Percentiles rank a stretch among this genome's conserved stretches.
These are phyloP conservation scores for Coniferiporia weirii DNA, from an alignment of 1,284 basidiomycete genomes.

Conservation along the genomic window DNA sequence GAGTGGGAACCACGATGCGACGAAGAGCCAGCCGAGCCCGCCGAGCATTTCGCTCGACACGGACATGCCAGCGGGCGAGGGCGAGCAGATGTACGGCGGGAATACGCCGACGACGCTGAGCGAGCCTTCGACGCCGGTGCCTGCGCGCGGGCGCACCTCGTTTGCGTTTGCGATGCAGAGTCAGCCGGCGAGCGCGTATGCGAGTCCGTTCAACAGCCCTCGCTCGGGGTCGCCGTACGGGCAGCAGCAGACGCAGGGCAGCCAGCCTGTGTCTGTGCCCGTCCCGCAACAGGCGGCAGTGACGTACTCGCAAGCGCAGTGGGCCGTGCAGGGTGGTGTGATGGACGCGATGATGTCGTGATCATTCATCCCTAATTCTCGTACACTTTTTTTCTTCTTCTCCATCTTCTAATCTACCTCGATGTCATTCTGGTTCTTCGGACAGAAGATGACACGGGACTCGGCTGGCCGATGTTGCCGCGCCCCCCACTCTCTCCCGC, in stretches of 20 bases:
- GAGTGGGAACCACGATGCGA: conserved; percentile 72
- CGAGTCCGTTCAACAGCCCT: conserved; percentile 14
- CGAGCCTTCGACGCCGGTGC: conserved; percentile 9
- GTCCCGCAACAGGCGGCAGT: conserved; percentile 19
- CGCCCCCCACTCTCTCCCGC: too few relatives aligned
- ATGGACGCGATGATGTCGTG: neutral
- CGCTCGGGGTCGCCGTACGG: conserved; percentile 8
- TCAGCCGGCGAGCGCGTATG: conserved; percentile 19
- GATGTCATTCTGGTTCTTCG: neutral
- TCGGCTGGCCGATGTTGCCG: too few relatives aligned
- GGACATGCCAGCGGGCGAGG: conserved; percentile 6
- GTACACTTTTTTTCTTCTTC: neutral
- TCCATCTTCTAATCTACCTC: neutral
- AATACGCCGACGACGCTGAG: conserved; percentile 12
- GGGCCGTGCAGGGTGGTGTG: neutral
- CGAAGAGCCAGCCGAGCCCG: conserved; percentile 20
- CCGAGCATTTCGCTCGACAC: neutral
- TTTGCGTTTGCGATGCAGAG: conserved; percentile 9
- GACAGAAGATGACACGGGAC: too few relatives aligned
- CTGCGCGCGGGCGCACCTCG: neutral
- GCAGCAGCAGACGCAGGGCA: conserved; percentile 25
- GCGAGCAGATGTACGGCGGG: conserved; percentile 23
- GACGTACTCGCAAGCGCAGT: neutral
- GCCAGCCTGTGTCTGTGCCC: conserved; percentile 25
- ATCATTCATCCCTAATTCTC: neutral